Conservation (phyloP, 306 rosid species). For the Ceratonia siliqua region DNA sequence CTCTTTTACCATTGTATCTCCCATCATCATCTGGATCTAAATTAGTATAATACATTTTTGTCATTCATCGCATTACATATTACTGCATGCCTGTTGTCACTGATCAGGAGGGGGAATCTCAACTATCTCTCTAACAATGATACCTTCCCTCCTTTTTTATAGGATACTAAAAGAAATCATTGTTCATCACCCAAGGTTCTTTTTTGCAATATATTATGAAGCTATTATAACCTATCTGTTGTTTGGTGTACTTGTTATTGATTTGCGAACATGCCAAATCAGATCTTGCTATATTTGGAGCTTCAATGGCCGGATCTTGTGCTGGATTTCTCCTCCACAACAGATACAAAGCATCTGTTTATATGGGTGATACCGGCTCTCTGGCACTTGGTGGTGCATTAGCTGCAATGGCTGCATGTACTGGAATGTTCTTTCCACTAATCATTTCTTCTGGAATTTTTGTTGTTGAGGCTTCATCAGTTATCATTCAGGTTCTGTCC, state of each 20-base stretch:
- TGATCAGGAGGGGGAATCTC: slow-evolving; percentile 6
- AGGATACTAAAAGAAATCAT: slow-evolving; percentile 1
- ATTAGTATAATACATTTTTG: background rate
- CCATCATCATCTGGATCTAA: slow-evolving; percentile 27
- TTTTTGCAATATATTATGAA: slow-evolving; percentile 3
- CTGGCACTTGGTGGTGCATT: slow-evolving; percentile 92
- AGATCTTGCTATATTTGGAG: slow-evolving; percentile 94
- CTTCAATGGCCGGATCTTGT: slow-evolving; percentile 99
- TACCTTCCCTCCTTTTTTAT: slow-evolving; percentile 7
- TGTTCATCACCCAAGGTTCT: background rate
- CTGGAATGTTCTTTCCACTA: slow-evolving; percentile 94
- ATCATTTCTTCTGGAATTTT: slow-evolving; percentile 78
- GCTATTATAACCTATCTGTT: slow-evolving; percentile 22
- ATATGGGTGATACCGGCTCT: slow-evolving; percentile 92
- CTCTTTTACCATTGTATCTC: background rate
- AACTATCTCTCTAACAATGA: background rate
- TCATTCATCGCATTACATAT: slow-evolving; percentile 1
- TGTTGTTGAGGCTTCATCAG: slow-evolving; percentile 66
- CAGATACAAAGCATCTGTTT: slow-evolving; percentile 81
- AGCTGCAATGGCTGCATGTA: slow-evolving; percentile 95
- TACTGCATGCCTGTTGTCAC: slow-evolving; percentile 22
- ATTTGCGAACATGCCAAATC: slow-evolving; percentile 40
- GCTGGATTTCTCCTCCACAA: slow-evolving; percentile 96
- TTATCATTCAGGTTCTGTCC: slow-evolving; percentile 68
- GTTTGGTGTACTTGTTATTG: slow-evolving; percentile 18